phyloP scores from a whole-genome alignment of 192 early-diverging fungal genomes.

The Gorgonomyces haynaldii region DNA sequence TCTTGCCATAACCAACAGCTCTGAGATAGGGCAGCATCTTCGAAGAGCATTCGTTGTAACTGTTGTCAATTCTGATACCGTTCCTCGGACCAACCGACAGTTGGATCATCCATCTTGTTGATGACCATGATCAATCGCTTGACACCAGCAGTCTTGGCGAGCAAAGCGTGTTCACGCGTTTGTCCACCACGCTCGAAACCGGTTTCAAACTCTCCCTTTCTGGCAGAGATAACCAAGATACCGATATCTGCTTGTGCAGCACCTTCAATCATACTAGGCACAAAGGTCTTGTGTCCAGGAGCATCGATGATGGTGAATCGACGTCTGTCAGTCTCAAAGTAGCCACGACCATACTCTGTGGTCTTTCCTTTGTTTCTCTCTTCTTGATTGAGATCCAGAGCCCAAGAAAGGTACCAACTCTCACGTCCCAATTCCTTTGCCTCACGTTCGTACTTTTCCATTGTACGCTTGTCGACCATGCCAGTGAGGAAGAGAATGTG shows the following conservation, averaged over 20 bases:
- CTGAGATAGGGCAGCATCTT: conserved; percentile 89
- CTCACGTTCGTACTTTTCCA: conserved; percentile 99
- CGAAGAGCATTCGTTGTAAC: conserved; percentile 79
- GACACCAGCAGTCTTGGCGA: conserved; percentile 95
- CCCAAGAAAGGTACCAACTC: conserved; percentile 98
- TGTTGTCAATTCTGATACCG: conserved; percentile 24
- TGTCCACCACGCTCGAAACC: conserved; percentile 99
- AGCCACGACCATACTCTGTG: conserved; percentile 94
- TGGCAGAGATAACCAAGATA: conserved; percentile 90
- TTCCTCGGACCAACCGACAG: conserved; percentile 84
- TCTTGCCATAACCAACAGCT: conserved; percentile 77
- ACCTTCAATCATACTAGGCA: conserved; percentile 94
- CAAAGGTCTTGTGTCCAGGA: conserved; percentile 97
- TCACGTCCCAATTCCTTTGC: conserved; percentile 95
- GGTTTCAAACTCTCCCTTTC: conserved; percentile 99
- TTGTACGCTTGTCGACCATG: conserved; percentile 98
- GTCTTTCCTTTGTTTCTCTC: conserved; percentile 99
- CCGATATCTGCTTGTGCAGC: conserved; percentile 95
- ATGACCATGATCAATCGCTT: conserved; percentile 83
- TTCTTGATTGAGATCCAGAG: conserved; percentile 90
- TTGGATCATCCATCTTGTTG: conserved; percentile 99
- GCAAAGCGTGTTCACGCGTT: conserved; percentile 93
- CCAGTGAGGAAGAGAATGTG: conserved; percentile 76
- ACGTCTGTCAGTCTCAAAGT: conserved; percentile 91
- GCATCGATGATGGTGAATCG: conserved; percentile 97